Evolutionary conservation across 2,329 filamentous ascomycete species (phyloP).

Genomic region (Calcarisporium arbuscula): DNA sequence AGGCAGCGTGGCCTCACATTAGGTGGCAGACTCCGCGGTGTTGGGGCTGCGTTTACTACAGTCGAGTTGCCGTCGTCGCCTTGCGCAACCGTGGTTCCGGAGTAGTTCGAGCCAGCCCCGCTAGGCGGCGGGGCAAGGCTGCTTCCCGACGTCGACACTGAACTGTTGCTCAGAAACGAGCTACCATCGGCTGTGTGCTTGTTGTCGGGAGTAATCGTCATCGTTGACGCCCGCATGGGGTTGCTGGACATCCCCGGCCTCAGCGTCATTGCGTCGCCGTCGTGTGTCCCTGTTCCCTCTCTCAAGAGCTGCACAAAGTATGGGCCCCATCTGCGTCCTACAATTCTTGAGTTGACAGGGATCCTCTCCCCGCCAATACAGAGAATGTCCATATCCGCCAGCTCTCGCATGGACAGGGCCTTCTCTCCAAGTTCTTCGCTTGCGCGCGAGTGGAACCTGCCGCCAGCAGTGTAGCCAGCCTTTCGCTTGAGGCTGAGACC

Average conservation of each 20-base stretch:
- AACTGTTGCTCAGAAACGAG: conserved; percentile 37
- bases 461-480: conserved; percentile 62
- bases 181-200: conserved; percentile 43
- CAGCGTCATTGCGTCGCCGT: conserved; percentile 70
- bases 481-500: conserved; percentile 53
- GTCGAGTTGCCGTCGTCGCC: conserved; percentile 35
- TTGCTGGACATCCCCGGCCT: conserved; percentile 54
- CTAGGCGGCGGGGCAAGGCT: conserved; percentile 34
- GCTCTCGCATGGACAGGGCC: conserved; percentile 71
- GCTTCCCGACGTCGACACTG: conserved; percentile 32
- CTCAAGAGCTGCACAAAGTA: conserved; percentile 90
- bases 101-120: conserved; percentile 37
- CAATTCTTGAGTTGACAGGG: conserved; percentile 84
- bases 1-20: conserved; percentile 72
- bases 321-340: conserved; percentile 85
- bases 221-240: conserved; percentile 67
- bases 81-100: conserved; percentile 22
- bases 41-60: conserved; percentile 48
- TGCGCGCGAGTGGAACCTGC: conserved; percentile 66
- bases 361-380: conserved; percentile 87
- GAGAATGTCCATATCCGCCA: conserved; percentile 94
- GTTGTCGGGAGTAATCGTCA: conserved; percentile 73
- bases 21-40: conserved; percentile 50
- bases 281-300: conserved; percentile 67
- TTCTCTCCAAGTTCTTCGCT: conserved; percentile 82